These are phyloP conservation scores for Cyamopsis tetragonoloba DNA, from an alignment of 306 rosid genomes.

Conservation along the genomic window DNA sequence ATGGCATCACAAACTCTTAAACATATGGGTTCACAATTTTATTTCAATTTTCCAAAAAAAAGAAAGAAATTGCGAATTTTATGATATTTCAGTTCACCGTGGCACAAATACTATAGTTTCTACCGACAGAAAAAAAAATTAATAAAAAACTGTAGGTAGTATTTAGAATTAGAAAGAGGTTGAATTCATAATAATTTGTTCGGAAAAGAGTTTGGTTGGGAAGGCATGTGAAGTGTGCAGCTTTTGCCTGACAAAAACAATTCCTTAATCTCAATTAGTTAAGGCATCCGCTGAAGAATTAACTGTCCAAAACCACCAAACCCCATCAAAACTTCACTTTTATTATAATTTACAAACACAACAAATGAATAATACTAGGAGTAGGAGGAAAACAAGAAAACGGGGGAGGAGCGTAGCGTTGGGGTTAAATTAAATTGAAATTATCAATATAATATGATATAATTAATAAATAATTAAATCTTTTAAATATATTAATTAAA, in stretches of 20 bases:
- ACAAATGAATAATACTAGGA: not conserved
- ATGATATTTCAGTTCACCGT: constrained; percentile 1
- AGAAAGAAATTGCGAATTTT: not conserved
- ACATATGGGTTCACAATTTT: too few species aligned
- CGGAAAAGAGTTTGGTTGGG: constrained; percentile 33
- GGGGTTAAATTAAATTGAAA: constrained; percentile 8
- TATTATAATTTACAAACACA: not conserved
- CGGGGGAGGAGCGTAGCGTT: constrained; percentile 28
- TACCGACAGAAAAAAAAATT: not conserved
- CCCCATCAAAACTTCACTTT: not conserved
- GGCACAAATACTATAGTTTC: constrained; percentile 14
- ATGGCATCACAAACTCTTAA: too few species aligned
- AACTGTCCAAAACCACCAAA: constrained; percentile 28
- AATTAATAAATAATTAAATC: too few species aligned
- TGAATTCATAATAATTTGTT: not conserved
- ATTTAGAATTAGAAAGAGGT: not conserved
- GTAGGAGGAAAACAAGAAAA: not conserved
- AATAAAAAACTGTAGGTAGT: not conserved
- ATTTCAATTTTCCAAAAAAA: not conserved
- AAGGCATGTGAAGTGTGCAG: constrained; percentile 58
- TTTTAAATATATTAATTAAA: too few species aligned
- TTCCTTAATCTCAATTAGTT: constrained; percentile 21
- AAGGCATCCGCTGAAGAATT: constrained; percentile 31
- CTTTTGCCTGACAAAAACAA: constrained; percentile 41
- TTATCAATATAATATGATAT: too few species aligned